Conservation (phyloP, 169 alveolate species). For the Amoebophrya sp. region DNA sequence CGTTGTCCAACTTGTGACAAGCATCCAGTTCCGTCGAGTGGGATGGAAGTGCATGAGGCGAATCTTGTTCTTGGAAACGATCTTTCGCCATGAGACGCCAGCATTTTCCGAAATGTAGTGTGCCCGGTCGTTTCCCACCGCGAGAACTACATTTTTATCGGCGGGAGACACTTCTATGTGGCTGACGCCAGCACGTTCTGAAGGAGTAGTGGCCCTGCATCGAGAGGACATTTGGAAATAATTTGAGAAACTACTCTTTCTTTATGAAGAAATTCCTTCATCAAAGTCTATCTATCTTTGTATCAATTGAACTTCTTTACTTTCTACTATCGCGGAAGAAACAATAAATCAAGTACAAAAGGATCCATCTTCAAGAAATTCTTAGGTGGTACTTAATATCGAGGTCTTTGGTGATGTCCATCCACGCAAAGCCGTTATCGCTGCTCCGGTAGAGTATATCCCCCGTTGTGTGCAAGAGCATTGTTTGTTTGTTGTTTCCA, state of each 20-base stretch:
- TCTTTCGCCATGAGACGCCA: conserved; percentile 11
- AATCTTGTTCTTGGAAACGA: not conserved
- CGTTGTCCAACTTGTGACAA: not conserved
- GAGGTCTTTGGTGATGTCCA: not conserved
- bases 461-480: not conserved
- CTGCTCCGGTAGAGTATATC: not conserved
- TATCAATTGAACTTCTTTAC: too few relatives aligned
- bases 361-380: too few relatives aligned
- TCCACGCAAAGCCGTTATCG: not conserved
- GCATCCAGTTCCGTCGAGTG: not conserved
- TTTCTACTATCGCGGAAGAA: too few relatives aligned
- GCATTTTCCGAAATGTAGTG: not conserved
- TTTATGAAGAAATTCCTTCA: too few relatives aligned
- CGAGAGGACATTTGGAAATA: too few relatives aligned
- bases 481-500: not conserved
- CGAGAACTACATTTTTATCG: not conserved
- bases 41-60: not conserved
- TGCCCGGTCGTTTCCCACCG: conserved; percentile 3
- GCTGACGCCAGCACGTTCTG: not conserved
- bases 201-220: not conserved
- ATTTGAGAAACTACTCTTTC: not conserved
- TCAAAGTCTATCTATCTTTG: not conserved
- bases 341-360: too few relatives aligned
- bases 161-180: not conserved
- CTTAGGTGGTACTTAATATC: not conserved